A percentile compares a stretch with the other conserved stretches of the same genome.
Conservation (phyloP, 192 early-diverging fungal genomes). For the Coemansia sp. region DNA sequence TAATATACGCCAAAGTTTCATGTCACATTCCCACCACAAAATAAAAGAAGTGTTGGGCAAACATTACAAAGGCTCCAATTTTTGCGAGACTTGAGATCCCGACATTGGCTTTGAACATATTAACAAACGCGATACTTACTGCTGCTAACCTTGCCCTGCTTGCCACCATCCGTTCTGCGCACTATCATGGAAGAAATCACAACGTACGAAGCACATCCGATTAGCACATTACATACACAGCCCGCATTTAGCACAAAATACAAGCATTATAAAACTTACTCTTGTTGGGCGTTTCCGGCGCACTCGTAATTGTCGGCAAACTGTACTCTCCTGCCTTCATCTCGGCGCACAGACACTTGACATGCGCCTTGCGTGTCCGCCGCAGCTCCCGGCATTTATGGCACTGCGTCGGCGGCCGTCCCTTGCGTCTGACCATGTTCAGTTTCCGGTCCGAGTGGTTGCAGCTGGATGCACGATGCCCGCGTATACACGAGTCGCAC, state of each 20-base stretch:
- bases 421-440: constrained; percentile 64
- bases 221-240: no score
- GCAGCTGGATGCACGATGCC: constrained; percentile 54
- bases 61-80: no score
- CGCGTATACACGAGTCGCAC: constrained; percentile 52
- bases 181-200: constrained; percentile 8
- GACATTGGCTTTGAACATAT: background rate
- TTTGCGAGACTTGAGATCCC: background rate
- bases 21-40: background rate
- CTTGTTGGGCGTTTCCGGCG: background rate
- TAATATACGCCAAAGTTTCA: background rate
- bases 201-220: background rate
- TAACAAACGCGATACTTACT: constrained; percentile 9
- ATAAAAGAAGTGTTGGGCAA: background rate
- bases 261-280: background rate
- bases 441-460: constrained; percentile 58
- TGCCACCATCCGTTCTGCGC: constrained; percentile 1
- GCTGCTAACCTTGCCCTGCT: constrained; percentile 15
- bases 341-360: constrained; percentile 68
- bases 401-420: constrained; percentile 73
- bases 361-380: constrained; percentile 63
- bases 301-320: background rate
- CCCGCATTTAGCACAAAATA: no score
- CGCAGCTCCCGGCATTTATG: constrained; percentile 68
- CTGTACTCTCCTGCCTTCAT: background rate